These are phyloP conservation scores for Macrocystidia cucumis DNA, from an alignment of 1,284 basidiomycete species.

Conservation along the genomic window DNA sequence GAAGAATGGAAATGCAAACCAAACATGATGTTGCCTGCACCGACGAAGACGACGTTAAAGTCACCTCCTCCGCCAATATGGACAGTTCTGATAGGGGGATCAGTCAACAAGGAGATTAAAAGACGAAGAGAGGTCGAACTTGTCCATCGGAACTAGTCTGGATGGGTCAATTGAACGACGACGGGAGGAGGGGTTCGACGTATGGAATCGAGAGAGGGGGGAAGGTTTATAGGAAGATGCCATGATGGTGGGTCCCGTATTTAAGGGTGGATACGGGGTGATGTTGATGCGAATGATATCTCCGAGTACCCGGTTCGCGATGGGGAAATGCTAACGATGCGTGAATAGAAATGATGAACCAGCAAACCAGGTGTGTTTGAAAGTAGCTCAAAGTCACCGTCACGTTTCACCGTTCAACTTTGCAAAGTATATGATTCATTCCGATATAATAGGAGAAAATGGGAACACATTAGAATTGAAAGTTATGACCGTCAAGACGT, in stretches of 20 bases:
- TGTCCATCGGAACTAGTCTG: conserved; percentile 71
- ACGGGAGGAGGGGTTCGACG: conserved; percentile 50
- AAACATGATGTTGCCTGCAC: conserved; percentile 94
- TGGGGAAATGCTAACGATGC: no score
- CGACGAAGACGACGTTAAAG: conserved; percentile 89
- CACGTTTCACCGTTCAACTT: no score
- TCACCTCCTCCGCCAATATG: conserved; percentile 54
- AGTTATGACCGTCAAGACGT: conserved; percentile 15
- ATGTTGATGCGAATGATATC: no score
- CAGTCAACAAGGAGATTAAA: no score
- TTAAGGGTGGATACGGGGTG: no score
- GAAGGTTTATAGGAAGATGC: conserved; percentile 4
- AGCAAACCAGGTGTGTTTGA: no score
- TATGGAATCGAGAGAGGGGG: conserved; percentile 1
- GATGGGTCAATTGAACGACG: conserved; percentile 70
- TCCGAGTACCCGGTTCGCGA: no score
- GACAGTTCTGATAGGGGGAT: conserved; percentile 31
- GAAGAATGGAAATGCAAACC: conserved; percentile 32
- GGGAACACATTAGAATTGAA: conserved; percentile 1
- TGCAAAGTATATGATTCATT: no score
- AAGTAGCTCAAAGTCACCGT: no score
- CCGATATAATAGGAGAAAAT: no score
- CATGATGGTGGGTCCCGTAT: conserved; percentile 8
- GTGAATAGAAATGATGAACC: no score
- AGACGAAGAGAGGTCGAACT: no score